Evolutionary conservation across 257 asterid genomes (phyloP).

Genomic region (Schizonepeta tenuifolia): DNA sequence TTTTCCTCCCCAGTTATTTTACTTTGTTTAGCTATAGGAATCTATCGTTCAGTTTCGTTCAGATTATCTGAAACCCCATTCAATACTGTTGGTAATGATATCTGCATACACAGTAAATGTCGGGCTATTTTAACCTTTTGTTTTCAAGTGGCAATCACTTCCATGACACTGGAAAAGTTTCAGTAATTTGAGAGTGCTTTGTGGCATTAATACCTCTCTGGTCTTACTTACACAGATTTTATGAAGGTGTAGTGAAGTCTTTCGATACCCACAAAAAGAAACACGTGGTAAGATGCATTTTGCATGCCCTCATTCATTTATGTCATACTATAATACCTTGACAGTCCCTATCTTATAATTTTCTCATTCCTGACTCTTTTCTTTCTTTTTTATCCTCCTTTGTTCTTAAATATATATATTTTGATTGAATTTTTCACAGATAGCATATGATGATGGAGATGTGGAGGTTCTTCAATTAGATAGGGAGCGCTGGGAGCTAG

Average conservation of each 20-base stretch:
- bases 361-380: background rate
- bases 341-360: background rate
- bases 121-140: slow-evolving; percentile 12
- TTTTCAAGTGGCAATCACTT: slow-evolving; percentile 10
- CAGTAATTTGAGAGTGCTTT: slow-evolving; percentile 11
- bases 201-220: slow-evolving; percentile 29
- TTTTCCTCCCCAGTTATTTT: background rate
- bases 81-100: slow-evolving; percentile 16
- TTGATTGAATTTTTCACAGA: slow-evolving; percentile 20
- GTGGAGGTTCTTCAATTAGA: slow-evolving; percentile 59
- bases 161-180: slow-evolving; percentile 7
- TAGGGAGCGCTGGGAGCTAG: slow-evolving; percentile 54
- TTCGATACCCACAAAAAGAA: slow-evolving; percentile 79
- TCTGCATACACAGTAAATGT: slow-evolving; percentile 2
- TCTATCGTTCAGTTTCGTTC: slow-evolving; percentile 20
- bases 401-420: background rate
- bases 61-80: slow-evolving; percentile 13
- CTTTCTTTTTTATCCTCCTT: background rate
- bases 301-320: slow-evolving; percentile 26
- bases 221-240: slow-evolving; percentile 61
- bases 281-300: slow-evolving; percentile 76
- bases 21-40: slow-evolving; percentile 16
- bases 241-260: slow-evolving; percentile 89
- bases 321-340: slow-evolving; percentile 17
- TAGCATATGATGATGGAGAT: slow-evolving; percentile 57